Conservation (phyloP, 345 rosid species). For the Litchi chinensis region DNA sequence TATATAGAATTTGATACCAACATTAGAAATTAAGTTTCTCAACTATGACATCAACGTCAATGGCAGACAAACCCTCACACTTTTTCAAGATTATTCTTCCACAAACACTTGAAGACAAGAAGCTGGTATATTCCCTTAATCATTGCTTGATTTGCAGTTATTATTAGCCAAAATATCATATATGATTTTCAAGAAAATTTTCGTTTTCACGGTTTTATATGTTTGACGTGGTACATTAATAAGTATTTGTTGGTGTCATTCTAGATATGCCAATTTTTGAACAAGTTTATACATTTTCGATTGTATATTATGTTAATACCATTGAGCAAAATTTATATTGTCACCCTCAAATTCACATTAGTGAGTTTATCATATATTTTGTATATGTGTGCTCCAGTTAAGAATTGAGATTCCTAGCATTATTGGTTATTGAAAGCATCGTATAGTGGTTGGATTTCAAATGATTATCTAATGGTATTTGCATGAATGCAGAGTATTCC, state of each 20-base stretch:
- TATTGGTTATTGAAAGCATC: too few species aligned
- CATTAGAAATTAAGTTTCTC: background rate
- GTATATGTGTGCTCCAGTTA: too few species aligned
- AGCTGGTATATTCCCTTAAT: background rate
- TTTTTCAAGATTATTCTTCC: slow-evolving; percentile 5
- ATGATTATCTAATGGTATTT: background rate
- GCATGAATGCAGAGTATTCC: slow-evolving; percentile 41
- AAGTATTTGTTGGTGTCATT: too few species aligned
- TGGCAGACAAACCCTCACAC: background rate
- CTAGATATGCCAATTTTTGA: too few species aligned
- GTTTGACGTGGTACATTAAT: background rate
- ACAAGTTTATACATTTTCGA: too few species aligned
- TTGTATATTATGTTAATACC: too few species aligned
- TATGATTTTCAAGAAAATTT: background rate
- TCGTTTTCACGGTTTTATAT: background rate
- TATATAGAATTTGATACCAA: background rate
- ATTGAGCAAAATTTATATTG: too few species aligned
- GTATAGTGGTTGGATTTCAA: too few species aligned
- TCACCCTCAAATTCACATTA: too few species aligned
- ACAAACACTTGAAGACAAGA: background rate
- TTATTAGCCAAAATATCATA: background rate
- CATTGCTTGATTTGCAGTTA: background rate
- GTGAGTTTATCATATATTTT: too few species aligned
- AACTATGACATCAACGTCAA: background rate
- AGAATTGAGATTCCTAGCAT: too few species aligned